These are phyloP conservation scores for Globisporangium irregulare DNA, from an alignment of 352 stramenopile species.

Conservation along the genomic window DNA sequence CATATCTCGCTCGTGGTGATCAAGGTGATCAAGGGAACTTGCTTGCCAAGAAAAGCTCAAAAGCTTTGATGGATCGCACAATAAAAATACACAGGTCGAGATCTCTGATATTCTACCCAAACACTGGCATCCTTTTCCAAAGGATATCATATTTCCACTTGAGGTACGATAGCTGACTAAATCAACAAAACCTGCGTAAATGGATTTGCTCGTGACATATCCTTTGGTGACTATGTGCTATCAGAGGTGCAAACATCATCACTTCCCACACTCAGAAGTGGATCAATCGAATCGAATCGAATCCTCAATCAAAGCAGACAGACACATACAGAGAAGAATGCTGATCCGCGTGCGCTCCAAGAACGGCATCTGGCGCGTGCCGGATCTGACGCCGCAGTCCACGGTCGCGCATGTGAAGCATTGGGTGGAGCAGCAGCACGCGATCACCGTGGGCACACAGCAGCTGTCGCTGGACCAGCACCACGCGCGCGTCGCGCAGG, in stretches of 20 bases:
- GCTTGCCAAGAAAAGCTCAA: background rate
- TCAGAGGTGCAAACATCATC: no score
- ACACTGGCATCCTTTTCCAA: no score
- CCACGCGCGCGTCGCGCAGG: conserved; percentile 24
- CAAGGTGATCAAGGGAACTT: background rate
- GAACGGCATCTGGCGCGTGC: conserved; percentile 86
- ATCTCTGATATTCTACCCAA: no score
- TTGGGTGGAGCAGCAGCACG: conserved; percentile 77
- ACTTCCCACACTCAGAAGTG: no score
- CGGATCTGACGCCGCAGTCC: conserved; percentile 52
- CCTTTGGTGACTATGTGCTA: no score
- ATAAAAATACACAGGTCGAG: no score
- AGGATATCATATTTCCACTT: no score
- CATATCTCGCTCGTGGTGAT: background rate
- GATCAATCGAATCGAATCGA: background rate
- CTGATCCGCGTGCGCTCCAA: conserved; percentile 85
- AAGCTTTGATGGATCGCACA: no score
- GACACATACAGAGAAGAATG: conserved; percentile 29
- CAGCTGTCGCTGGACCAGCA: conserved; percentile 58
- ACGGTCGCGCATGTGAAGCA: conserved; percentile 70
- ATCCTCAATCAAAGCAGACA: background rate
- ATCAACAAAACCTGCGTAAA: no score
- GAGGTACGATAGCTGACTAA: no score
- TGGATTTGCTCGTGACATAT: no score
- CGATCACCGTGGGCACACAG: conserved; percentile 48